phyloP scores from a whole-genome alignment of 371 early-diverging fungal species.

The Apophysomyces sp. region DNA sequence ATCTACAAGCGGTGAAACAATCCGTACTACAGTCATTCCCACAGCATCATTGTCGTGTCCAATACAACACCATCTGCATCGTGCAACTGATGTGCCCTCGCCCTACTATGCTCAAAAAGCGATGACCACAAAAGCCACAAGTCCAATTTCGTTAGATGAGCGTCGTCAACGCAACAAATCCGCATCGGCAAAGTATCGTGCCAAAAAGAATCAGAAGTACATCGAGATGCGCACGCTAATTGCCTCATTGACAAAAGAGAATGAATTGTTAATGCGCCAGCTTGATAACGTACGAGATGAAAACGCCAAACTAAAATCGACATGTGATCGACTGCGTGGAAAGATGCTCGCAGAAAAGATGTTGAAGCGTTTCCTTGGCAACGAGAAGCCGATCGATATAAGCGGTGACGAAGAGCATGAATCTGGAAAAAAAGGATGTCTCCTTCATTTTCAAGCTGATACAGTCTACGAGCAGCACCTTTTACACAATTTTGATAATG shows the following conservation, averaged over 20 bases:
- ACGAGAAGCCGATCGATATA: neutral
- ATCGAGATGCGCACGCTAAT: slow-evolving; percentile 50
- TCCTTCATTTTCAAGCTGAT: neutral
- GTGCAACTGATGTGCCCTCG: neutral
- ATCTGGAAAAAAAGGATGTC: neutral
- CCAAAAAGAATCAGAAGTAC: slow-evolving; percentile 55
- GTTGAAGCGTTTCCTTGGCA: slow-evolving; percentile 29
- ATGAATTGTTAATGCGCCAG: slow-evolving; percentile 36
- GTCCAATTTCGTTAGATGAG: slow-evolving; percentile 41
- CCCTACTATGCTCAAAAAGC: neutral
- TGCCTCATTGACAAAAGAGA: slow-evolving; percentile 35
- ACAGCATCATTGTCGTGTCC: neutral
- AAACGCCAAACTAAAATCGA: slow-evolving; percentile 41
- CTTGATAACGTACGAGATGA: slow-evolving; percentile 42
- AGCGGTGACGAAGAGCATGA: neutral
- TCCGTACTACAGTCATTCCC: neutral
- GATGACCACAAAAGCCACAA: neutral
- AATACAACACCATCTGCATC: neutral
- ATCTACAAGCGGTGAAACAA: neutral
- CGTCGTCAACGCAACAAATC: slow-evolving; percentile 56
- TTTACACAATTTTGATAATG: neutral
- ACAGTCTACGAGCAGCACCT: neutral
- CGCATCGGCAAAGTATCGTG: slow-evolving; percentile 58
- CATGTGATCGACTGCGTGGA: slow-evolving; percentile 43
- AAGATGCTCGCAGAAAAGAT: slow-evolving; percentile 49